These are phyloP conservation scores for Saccharomycopsis fodiens DNA, from an alignment of 805 yeast species.

Conservation along the genomic window DNA sequence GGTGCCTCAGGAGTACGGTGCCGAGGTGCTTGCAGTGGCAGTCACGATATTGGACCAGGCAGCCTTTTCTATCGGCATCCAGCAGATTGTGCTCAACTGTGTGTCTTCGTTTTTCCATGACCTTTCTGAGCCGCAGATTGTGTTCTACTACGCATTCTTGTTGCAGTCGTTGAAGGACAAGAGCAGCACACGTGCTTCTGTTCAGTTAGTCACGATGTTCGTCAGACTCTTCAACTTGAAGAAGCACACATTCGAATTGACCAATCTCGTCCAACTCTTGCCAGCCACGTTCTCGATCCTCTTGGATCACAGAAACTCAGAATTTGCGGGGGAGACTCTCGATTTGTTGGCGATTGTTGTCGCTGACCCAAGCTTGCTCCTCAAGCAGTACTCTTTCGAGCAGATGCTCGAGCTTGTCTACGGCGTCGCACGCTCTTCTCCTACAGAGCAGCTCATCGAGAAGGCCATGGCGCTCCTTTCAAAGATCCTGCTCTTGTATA, in stretches of 20 bases:
- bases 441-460: background rate
- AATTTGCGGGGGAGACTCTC: background rate
- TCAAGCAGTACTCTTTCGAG: slow-evolving; percentile 18
- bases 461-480: slow-evolving; percentile 45
- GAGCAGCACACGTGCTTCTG: background rate
- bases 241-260: slow-evolving; percentile 1
- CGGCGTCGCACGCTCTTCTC: no score
- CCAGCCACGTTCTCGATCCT: slow-evolving; percentile 6
- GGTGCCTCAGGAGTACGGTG: background rate
- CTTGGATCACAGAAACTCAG: background rate
- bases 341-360: background rate
- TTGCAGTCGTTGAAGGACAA: background rate
- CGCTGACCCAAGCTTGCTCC: slow-evolving; percentile 7
- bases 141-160: background rate
- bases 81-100: background rate
- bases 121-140: background rate
- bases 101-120: background rate
- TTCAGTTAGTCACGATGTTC: slow-evolving; percentile 5
- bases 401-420: slow-evolving; percentile 4
- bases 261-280: slow-evolving; percentile 7
- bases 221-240: slow-evolving; percentile 2
- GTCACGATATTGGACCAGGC: background rate
- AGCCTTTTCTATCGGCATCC: background rate
- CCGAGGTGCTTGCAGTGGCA: background rate
- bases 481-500: slow-evolving; percentile 54